phyloP scores from a whole-genome alignment of 257 asterid species.

The Fraxinus anomala region DNA sequence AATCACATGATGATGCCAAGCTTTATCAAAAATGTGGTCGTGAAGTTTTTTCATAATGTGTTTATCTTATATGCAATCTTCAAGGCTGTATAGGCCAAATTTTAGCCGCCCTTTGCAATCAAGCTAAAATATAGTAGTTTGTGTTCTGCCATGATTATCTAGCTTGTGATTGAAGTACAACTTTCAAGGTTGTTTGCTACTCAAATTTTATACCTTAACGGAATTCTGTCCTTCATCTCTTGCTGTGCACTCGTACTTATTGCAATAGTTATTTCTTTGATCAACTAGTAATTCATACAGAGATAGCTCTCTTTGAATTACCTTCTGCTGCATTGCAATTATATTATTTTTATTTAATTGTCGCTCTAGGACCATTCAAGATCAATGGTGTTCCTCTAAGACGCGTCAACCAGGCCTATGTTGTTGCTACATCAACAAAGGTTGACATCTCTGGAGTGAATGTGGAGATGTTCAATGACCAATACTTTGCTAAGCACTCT shows the following conservation, averaged over 20 bases:
- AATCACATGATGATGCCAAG: not conserved
- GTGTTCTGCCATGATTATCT: not conserved
- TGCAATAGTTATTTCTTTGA: not conserved
- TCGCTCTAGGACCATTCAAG: constrained; percentile 48
- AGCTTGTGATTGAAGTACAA: not conserved
- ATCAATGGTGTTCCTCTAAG: constrained; percentile 53
- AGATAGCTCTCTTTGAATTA: not conserved
- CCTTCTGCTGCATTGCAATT: not conserved
- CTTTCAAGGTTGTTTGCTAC: not conserved
- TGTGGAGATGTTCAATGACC: constrained; percentile 42
- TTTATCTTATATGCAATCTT: not conserved
- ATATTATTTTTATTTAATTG: not conserved
- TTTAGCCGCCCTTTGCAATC: not conserved
- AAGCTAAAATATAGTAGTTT: not conserved
- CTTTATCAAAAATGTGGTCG: not conserved
- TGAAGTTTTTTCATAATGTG: not conserved
- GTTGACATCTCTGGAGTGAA: constrained; percentile 44
- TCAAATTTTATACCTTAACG: not conserved
- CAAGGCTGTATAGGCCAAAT: not conserved
- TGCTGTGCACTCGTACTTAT: not conserved
- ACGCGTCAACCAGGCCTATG: constrained; percentile 53
- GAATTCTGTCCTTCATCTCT: no score
- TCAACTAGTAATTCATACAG: not conserved
- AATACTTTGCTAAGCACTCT: constrained; percentile 43
- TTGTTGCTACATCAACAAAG: constrained; percentile 49